These are phyloP conservation scores for Carex cristatella DNA, from an alignment of 176 grass and related monocot species.

Conservation along the genomic window DNA sequence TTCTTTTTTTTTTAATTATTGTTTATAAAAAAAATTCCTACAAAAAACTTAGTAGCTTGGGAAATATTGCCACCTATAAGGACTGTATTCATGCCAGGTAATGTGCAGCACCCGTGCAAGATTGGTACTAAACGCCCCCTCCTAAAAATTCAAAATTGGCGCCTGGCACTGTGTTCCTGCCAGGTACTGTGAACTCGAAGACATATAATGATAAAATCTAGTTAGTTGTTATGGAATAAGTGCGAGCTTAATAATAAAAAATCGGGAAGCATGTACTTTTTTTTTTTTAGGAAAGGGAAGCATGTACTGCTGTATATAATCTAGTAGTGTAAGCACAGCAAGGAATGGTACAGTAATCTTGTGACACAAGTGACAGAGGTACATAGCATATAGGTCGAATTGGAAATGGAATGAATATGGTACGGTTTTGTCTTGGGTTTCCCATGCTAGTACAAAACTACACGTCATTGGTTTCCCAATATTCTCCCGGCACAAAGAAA, in stretches of 20 bases:
- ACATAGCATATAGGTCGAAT: not conserved
- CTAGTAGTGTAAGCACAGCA: not conserved
- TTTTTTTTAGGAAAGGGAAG: too few species aligned
- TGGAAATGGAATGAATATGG: slow-evolving; percentile 6
- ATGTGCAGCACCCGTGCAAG: too few species aligned
- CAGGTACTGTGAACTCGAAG: too few species aligned
- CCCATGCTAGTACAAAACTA: not conserved
- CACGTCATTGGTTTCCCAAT: not conserved
- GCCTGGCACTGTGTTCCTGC: too few species aligned
- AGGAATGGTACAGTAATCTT: slow-evolving; percentile 2
- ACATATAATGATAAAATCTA: not conserved
- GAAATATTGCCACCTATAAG: not conserved
- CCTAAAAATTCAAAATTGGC: too few species aligned
- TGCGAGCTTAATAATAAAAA: not conserved
- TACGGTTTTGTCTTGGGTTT: not conserved
- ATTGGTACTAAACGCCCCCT: too few species aligned
- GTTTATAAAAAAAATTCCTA: too few species aligned
- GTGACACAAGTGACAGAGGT: not conserved
- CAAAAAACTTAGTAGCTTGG: too few species aligned
- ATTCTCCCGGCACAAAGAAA: slow-evolving; percentile 2
- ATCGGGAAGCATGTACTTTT: too few species aligned
- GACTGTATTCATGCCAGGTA: not conserved
- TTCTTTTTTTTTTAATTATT: too few species aligned
- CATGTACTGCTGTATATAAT: too few species aligned
- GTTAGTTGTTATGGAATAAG: not conserved